A percentile compares a stretch with the other conserved stretches of the same genome.
Conservation (phyloP, 2,329 filamentous ascomycete genomes). For the Pseudogymnoascus sp. region DNA sequence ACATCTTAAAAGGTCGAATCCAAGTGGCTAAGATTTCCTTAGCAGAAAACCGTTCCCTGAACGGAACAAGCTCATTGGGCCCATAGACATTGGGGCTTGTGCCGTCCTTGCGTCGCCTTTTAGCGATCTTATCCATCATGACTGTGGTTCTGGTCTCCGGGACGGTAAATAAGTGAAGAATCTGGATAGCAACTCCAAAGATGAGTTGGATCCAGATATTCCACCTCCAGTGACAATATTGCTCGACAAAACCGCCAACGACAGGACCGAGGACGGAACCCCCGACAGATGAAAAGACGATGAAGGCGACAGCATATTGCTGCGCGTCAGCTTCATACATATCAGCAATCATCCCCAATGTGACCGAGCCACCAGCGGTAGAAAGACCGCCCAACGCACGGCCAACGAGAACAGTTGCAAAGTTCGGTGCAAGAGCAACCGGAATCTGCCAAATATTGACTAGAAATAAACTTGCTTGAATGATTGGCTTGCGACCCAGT, state of each 20-base stretch:
- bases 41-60: conserved; percentile 48
- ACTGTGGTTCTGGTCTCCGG: conserved; percentile 71
- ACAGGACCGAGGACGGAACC: conserved; percentile 70
- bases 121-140: conserved; percentile 71
- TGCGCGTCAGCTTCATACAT: conserved; percentile 63
- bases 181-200: conserved; percentile 61
- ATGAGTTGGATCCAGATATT: conserved; percentile 81
- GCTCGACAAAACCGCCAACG: conserved; percentile 67
- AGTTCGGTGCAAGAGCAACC: conserved; percentile 65
- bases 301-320: conserved; percentile 67
- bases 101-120: conserved; percentile 57
- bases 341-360: conserved; percentile 66
- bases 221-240: conserved; percentile 63
- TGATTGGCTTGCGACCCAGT: conserved; percentile 65
- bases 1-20: conserved; percentile 62
- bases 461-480: conserved; percentile 63
- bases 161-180: conserved; percentile 58
- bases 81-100: conserved; percentile 52
- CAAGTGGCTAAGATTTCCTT: conserved; percentile 49
- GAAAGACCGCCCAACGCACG: conserved; percentile 61
- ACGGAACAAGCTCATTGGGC: conserved; percentile 60
- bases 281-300: conserved; percentile 71
- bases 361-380: conserved; percentile 65
- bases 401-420: conserved; percentile 60
- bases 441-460: conserved; percentile 72